Base-by-base conservation (phyloP, 805 yeast genomes). In the Kluyveromyces wickerhamii region DNA sequence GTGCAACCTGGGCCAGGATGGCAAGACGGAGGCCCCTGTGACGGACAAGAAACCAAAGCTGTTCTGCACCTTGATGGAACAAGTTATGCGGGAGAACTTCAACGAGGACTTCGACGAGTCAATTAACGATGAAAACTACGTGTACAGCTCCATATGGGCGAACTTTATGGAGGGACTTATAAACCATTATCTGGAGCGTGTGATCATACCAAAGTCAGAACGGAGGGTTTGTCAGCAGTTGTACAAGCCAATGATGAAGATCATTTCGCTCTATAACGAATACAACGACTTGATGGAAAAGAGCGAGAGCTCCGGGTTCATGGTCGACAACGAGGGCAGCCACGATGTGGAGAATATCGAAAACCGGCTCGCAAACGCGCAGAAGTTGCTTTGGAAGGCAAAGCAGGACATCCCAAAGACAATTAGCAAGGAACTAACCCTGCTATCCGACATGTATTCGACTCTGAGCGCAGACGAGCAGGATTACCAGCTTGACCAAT, bases 161-260 rank as follows among this genome's bases (percentile, higher is more conserved):
- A 59, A 59, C 32, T 59, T 59, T 31, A 59, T 57, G 62, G 63
- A 59, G 37, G 62, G 62, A 5, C 36, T 59, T 26, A 59, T 59
- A 13, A 59, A 59, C 31, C 63, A 59, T 37, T 57, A 57, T 37
- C 36, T 59, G 38, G 62, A 59, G 27, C 51, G 49, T 31, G 46
- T 52, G 3, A 59, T 59, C 16, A 58, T 57, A 4, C 62, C 63
- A 5, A 50, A 45, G 13, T 57, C 61, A 12, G 63, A 59, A 37
- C 49, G 49, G 51, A 59, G 57, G 36, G 61, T 59, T 24, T 57
- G 62, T 21, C 59, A 53, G 39, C 62, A 59, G 29, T 36, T 59
- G 23, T 55, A 56, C 38, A 57, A 55, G 28, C 62, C 62, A 21
- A 57, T 57, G 62, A 56, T 57, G 60, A 54, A 56, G 34, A 57